Percentiles rank a stretch among this genome's conserved stretches.
phyloP scores from a whole-genome alignment of 75 land plant genomes.

The Isoetes taiwanensis region DNA sequence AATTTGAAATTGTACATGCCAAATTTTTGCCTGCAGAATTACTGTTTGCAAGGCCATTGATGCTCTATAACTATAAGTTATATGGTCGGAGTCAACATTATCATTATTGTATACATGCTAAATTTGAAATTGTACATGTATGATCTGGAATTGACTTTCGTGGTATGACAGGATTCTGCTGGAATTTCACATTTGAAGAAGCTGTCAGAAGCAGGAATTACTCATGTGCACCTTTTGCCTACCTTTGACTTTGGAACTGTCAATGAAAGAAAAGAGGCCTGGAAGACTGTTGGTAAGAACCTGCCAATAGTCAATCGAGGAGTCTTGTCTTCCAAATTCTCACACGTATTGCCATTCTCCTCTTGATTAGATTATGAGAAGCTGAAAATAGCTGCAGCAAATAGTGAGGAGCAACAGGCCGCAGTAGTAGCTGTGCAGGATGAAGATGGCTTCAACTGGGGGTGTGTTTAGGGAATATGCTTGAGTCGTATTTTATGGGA shows the following conservation, averaged over 20 bases:
- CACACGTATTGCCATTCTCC: background rate
- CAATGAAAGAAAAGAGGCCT: conserved; percentile 62
- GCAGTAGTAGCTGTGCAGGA: conserved; percentile 55
- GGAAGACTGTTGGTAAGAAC: conserved; percentile 61
- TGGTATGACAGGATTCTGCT: conserved; percentile 77
- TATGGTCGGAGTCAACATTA: too few species aligned
- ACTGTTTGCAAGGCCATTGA: too few species aligned
- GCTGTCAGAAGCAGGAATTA: conserved; percentile 66
- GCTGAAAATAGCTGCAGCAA: conserved; percentile 45
- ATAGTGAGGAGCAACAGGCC: conserved; percentile 81
- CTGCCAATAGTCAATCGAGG: background rate
- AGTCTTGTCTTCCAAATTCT: background rate
- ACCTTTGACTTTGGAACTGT: conserved; percentile 82
- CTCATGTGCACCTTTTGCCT: conserved; percentile 86
- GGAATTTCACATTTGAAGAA: conserved; percentile 61
- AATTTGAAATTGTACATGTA: too few species aligned
- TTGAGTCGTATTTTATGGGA: background rate
- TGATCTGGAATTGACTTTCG: too few species aligned
- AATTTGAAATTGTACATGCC: too few species aligned
- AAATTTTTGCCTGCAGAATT: too few species aligned
- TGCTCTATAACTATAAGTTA: too few species aligned
- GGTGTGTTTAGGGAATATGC: conserved; percentile 28
- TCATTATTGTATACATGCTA: too few species aligned
- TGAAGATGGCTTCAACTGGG: conserved; percentile 91
- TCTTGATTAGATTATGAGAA: conserved; percentile 26